phyloP scores from a whole-genome alignment of 2,329 filamentous ascomycete genomes.

The Aureobasidium sp. region DNA sequence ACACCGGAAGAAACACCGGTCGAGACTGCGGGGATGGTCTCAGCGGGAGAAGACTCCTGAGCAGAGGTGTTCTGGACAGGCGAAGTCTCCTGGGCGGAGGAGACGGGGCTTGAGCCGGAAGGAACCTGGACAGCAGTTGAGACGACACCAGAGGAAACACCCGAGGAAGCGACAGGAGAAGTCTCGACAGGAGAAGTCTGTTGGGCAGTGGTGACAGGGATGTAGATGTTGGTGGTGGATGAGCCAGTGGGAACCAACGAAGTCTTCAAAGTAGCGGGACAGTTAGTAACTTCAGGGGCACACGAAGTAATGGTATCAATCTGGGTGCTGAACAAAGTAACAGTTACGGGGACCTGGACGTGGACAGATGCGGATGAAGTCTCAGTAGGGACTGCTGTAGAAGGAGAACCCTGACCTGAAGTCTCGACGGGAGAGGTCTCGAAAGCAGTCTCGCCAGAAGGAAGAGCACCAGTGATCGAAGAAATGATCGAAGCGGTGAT shows the following conservation, averaged over 20 bases:
- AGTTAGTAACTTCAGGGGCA: slow-evolving; percentile 20
- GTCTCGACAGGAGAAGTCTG: slow-evolving; percentile 15
- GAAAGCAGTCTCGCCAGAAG: slow-evolving; percentile 29
- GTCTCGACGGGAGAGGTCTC: slow-evolving; percentile 31
- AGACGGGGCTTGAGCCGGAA: slow-evolving; percentile 11
- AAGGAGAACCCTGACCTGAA: slow-evolving; percentile 13
- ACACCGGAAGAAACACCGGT: slow-evolving; percentile 24
- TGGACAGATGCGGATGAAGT: slow-evolving; percentile 5
- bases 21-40: slow-evolving; percentile 15
- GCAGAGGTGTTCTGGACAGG: slow-evolving; percentile 17
- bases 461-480: slow-evolving; percentile 17
- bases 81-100: background rate
- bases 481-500: slow-evolving; percentile 18
- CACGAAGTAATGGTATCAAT: slow-evolving; percentile 23
- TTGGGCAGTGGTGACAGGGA: slow-evolving; percentile 17
- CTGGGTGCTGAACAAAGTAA: slow-evolving; percentile 23
- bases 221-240: slow-evolving; percentile 18
- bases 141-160: background rate
- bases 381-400: slow-evolving; percentile 1
- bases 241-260: background rate
- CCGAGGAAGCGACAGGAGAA: slow-evolving; percentile 6
- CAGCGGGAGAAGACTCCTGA: slow-evolving; percentile 19
- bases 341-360: slow-evolving; percentile 18
- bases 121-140: slow-evolving; percentile 16
- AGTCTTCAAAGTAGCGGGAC: slow-evolving; percentile 1